Evolutionary conservation across 768 basidiomycete species (phyloP).

Genomic region (Leccinum olivaceopallidum): DNA sequence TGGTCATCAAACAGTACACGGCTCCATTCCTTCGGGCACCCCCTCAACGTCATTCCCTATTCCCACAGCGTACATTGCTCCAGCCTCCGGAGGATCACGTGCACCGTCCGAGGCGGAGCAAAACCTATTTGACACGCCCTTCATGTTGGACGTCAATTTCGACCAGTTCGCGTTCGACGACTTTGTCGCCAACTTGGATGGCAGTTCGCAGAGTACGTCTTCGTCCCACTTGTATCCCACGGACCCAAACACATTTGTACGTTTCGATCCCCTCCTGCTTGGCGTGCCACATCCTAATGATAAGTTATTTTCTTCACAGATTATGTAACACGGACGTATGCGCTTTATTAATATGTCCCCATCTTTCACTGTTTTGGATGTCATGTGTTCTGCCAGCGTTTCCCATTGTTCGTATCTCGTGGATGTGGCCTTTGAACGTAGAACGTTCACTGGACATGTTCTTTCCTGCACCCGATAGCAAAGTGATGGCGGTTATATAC

Average conservation of each 20-base stretch:
- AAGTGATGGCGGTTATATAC: constrained; percentile 1
- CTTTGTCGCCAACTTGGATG: constrained; percentile 21
- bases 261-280: constrained; percentile 13
- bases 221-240: constrained; percentile 32
- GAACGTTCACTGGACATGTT: constrained; percentile 8
- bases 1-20: constrained; percentile 3
- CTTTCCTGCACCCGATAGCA: neutral
- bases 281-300: constrained; percentile 11
- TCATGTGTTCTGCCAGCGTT: neutral
- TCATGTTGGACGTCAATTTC: constrained; percentile 32
- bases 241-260: constrained; percentile 37
- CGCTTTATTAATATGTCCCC: neutral
- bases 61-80: neutral
- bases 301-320: constrained; percentile 10
- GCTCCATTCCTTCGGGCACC: neutral
- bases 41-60: constrained; percentile 11
- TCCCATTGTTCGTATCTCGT: constrained; percentile 2
- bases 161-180: constrained; percentile 31
- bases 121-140: constrained; percentile 30
- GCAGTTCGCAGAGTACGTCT: constrained; percentile 18
- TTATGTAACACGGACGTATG: constrained; percentile 20
- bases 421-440: constrained; percentile 9
- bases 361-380: neutral
- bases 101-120: constrained; percentile 15
- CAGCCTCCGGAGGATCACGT: neutral